Evolutionary conservation across 1,284 basidiomycete genomes (phyloP), one percentile per base, ranked within the genome.

Genomic region (Ceratobasidium sp.): DNA sequence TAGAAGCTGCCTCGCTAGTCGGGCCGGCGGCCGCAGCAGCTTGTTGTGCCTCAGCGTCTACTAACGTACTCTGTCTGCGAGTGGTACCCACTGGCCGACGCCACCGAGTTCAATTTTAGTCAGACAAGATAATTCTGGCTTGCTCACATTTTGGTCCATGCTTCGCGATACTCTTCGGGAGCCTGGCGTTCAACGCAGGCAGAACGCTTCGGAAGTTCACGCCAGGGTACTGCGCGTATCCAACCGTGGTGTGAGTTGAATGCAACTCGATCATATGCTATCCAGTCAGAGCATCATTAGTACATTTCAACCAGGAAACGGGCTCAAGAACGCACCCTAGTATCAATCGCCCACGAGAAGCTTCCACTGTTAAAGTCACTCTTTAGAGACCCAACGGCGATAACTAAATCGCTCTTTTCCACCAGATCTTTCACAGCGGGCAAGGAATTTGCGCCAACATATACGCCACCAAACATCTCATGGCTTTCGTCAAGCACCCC

Each of bases 341-440:
- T n/a, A 25, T 61, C 56, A 36, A 71, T 54, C 3, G 40, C 69
- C 53, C 91, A 92, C 0, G 90, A 90, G 79, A 92, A 94, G 80
- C 90, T 89, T 56, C 92, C 94, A 18, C 91, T 92, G 79, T 98
- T 98, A 84, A 96, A 97, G 80, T 98, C 96, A 73, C 86, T 89
- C 81, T 89, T 89, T 61, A 97, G 82, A 0, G 84, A 83, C 23
- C 96, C 96, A 73, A 97, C 83, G 46, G 90, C 92, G 38, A 98
- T 82, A 73, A 96, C 89, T 63, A 98, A 84, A 77, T 94, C 94
- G 11, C 94, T 89, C 1, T 80, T 82, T 81, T 98, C 94, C 42
- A 97, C 89, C 74, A 86, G 87, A 67, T 91, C 85, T 79, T 88
- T 89, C 76, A 96, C 85, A 18, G 83, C 83, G 0, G 89, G 87